A percentile compares a stretch with the other conserved stretches of the same genome.
These are phyloP conservation scores for Arabidopsis hybrid DNA, from an alignment of 441 rosid species.

Conservation along the genomic window DNA sequence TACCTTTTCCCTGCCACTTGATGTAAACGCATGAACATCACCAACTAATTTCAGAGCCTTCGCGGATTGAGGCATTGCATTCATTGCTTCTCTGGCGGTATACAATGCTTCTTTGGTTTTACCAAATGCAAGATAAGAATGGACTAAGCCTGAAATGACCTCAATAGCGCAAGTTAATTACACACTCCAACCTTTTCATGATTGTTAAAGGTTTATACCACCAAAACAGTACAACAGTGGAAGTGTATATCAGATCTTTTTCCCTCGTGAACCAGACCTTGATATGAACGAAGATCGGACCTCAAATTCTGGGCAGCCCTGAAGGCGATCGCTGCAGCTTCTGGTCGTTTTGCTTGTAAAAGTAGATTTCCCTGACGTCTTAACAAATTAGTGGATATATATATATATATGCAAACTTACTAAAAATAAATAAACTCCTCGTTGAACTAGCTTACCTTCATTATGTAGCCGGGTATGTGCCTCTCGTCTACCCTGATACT, in stretches of 20 bases:
- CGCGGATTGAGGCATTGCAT: conserved; percentile 99
- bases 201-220: conserved; percentile 16
- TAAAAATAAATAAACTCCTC: conserved; percentile 9
- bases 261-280: conserved; percentile 61
- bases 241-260: conserved; percentile 14
- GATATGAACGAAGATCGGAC: conserved; percentile 96
- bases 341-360: conserved; percentile 79
- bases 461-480: conserved; percentile 88
- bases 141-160: conserved; percentile 80
- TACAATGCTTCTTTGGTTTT: conserved; percentile 93
- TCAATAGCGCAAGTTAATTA: conserved; percentile 36
- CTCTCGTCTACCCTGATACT: conserved; percentile 92
- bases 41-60: conserved; percentile 95
- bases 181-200: conserved; percentile 28
- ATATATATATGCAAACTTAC: conserved; percentile 20
- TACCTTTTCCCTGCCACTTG: conserved; percentile 97
- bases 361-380: conserved; percentile 81
- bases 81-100: conserved; percentile 98
- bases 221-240: conserved; percentile 37
- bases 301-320: conserved; percentile 95
- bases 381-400: background rate
- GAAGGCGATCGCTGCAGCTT: conserved; percentile 88
- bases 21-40: conserved; percentile 90
- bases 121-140: conserved; percentile 86
- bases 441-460: conserved; percentile 69